A percentile compares a stretch with the other conserved stretches of the same genome.
Conservation (phyloP, 768 basidiomycete genomes). For the Gloeostereum incarnatum region DNA sequence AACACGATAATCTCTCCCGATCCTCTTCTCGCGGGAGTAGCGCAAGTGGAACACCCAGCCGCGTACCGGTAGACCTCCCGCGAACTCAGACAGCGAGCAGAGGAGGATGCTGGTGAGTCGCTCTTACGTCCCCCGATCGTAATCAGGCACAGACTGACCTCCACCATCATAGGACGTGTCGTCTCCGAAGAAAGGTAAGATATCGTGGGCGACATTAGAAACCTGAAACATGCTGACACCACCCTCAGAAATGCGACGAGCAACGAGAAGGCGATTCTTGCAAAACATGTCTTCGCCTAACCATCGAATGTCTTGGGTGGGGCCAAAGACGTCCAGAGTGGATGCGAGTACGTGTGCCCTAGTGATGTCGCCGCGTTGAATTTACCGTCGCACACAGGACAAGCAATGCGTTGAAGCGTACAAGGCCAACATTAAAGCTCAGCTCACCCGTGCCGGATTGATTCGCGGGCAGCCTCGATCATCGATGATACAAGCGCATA, state of each 20-base stretch:
- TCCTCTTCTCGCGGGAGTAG: slow-evolving; percentile 22
- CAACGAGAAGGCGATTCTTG: slow-evolving; percentile 75
- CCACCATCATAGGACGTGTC: slow-evolving; percentile 70
- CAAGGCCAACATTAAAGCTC: slow-evolving; percentile 78
- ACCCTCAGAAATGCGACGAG: slow-evolving; percentile 77
- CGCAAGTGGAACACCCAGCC: slow-evolving; percentile 36
- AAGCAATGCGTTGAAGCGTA: slow-evolving; percentile 76
- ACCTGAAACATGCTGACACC: slow-evolving; percentile 4
- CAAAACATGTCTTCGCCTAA: slow-evolving; percentile 71
- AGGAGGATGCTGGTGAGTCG: slow-evolving; percentile 72
- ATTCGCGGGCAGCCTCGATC: slow-evolving; percentile 77
- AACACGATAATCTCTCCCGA: slow-evolving; percentile 29
- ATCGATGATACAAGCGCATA: slow-evolving; percentile 29
- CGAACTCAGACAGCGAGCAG: slow-evolving; percentile 48
- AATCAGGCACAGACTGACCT: slow-evolving; percentile 5
- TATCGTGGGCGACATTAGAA: neutral
- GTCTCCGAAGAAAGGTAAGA: slow-evolving; percentile 71
- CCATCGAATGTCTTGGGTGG: slow-evolving; percentile 81
- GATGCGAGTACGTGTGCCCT: slow-evolving; percentile 57
- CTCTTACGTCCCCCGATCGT: slow-evolving; percentile 5
- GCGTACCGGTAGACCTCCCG: slow-evolving; percentile 38
- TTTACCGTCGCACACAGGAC: slow-evolving; percentile 40
- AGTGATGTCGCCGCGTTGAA: slow-evolving; percentile 1
- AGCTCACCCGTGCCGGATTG: slow-evolving; percentile 66
- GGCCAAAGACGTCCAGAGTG: slow-evolving; percentile 80